These are phyloP conservation scores for Bipolaris cookei DNA, from an alignment of 2,329 filamentous ascomycete genomes.

Conservation along the genomic window DNA sequence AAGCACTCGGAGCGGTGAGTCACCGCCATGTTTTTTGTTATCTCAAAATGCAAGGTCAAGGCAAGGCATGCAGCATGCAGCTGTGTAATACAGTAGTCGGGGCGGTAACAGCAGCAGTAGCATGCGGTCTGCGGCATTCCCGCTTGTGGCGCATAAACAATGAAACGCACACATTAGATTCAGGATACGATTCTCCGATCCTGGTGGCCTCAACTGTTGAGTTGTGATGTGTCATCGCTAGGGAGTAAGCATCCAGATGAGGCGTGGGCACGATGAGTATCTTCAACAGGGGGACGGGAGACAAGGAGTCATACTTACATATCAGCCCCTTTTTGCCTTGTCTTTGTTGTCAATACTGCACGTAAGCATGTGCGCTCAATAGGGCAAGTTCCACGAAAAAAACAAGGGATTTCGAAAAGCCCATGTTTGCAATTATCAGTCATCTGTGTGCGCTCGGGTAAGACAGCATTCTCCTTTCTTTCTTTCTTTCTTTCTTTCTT, in stretches of 20 bases:
- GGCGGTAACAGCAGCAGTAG: not conserved
- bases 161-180: not conserved
- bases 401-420: too few species aligned
- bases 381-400: too few species aligned
- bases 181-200: not conserved
- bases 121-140: not conserved
- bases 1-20: conserved; percentile 3
- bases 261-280: not conserved
- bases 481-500: too few species aligned
- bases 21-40: conserved; percentile 1
- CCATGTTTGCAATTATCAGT: too few species aligned
- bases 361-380: too few species aligned
- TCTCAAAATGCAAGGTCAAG: not conserved
- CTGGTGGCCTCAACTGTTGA: not conserved
- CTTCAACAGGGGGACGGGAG: not conserved
- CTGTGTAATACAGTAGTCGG: not conserved
- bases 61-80: not conserved
- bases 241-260: not conserved
- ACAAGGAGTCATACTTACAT: too few species aligned
- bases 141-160: not conserved
- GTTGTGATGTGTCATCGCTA: not conserved
- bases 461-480: too few species aligned
- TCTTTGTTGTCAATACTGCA: too few species aligned
- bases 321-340: too few species aligned
- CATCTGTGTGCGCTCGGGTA: too few species aligned